These are phyloP conservation scores for Hygrophorus russula DNA, from an alignment of 768 basidiomycete species.

Conservation along the genomic window DNA sequence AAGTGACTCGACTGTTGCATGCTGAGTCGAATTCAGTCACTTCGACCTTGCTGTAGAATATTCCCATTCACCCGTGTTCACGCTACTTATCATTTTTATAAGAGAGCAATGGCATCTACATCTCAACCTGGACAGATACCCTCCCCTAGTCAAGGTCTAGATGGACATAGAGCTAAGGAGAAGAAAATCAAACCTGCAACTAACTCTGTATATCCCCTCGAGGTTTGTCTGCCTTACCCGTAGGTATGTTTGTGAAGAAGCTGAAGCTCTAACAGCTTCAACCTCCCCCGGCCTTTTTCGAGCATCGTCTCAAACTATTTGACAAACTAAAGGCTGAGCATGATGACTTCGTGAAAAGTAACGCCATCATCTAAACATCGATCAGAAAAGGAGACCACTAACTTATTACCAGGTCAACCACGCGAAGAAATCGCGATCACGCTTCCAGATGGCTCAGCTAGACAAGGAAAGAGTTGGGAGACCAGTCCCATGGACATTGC, in stretches of 20 bases:
- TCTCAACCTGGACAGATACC: constrained; percentile 39
- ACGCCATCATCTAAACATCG: not conserved
- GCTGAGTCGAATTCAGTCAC: constrained; percentile 19
- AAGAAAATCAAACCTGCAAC: constrained; percentile 33
- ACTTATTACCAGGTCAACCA: constrained; percentile 46
- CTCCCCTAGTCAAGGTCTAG: constrained; percentile 24
- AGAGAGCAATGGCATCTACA: constrained; percentile 33
- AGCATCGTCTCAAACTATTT: constrained; percentile 83
- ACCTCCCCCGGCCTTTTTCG: constrained; percentile 81
- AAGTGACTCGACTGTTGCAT: constrained; percentile 1
- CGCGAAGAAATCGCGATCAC: constrained; percentile 77
- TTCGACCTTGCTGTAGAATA: constrained; percentile 22
- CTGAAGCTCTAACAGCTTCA: constrained; percentile 39
- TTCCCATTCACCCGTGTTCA: constrained; percentile 20
- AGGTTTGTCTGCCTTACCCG: constrained; percentile 30
- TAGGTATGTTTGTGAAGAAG: constrained; percentile 4
- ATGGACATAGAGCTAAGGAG: constrained; percentile 23
- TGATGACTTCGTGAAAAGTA: constrained; percentile 71
- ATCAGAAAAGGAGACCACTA: constrained; percentile 3
- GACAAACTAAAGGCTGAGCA: constrained; percentile 79
- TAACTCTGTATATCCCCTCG: constrained; percentile 44
- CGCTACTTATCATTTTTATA: constrained; percentile 7
- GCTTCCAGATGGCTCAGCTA: constrained; percentile 75
- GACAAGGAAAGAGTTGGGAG: constrained; percentile 86
- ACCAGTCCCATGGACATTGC: constrained; percentile 90